Conservation (phyloP, 768 basidiomycete species). For the Pulveroboletus sp. region DNA sequence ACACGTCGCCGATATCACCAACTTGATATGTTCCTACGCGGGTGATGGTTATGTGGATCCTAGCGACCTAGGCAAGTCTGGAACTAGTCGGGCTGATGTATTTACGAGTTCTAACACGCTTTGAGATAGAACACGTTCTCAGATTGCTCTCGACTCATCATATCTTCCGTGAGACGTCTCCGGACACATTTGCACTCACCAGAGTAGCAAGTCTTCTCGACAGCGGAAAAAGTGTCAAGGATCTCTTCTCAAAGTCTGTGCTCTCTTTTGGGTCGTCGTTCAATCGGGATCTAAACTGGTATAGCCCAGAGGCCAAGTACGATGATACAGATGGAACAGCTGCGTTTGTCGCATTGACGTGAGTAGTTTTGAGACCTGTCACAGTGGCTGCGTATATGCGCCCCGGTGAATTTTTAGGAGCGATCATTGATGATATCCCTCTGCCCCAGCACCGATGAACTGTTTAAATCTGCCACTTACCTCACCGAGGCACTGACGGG, state of each 20-base stretch:
- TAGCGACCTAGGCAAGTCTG: conserved; percentile 14
- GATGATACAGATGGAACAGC: conserved; percentile 61
- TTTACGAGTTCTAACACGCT: neutral
- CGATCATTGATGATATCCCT: conserved; percentile 4
- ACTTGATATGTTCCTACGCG: conserved; percentile 18
- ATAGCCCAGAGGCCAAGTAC: conserved; percentile 64
- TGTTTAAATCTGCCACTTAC: conserved; percentile 73
- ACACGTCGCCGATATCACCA: conserved; percentile 22
- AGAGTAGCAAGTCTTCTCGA: conserved; percentile 69
- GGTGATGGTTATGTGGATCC: conserved; percentile 17
- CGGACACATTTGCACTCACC: conserved; percentile 72
- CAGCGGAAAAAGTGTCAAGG: conserved; percentile 54
- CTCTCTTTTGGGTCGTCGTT: neutral
- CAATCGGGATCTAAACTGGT: neutral
- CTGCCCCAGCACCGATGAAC: conserved; percentile 61
- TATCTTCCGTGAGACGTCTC: conserved; percentile 64
- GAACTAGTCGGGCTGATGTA: neutral
- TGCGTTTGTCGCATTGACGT: conserved; percentile 72
- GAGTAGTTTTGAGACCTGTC: conserved; percentile 19
- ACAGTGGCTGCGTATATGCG: neutral
- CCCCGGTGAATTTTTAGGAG: neutral
- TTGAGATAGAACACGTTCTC: conserved; percentile 58
- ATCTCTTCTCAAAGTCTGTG: conserved; percentile 48
- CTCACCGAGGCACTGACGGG: conserved; percentile 63
- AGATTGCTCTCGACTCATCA: conserved; percentile 80